Conservation (phyloP, 306 rosid genomes). For the Sicyos edulis region DNA sequence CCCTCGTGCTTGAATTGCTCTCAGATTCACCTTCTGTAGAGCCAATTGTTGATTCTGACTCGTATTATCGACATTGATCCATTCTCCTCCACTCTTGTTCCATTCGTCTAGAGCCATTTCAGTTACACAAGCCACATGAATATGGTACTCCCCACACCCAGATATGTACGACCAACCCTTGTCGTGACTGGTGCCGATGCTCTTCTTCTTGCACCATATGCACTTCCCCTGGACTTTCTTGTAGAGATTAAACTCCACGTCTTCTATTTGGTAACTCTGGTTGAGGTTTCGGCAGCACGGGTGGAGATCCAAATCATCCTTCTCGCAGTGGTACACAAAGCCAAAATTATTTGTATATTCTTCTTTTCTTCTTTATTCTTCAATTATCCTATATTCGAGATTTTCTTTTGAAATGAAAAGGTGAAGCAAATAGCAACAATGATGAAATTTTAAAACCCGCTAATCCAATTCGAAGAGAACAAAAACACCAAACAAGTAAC, state of each 20-base stretch:
- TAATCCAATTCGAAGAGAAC: too few species aligned
- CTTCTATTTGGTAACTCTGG: neutral
- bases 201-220: conserved; percentile 18
- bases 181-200: neutral
- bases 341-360: too few species aligned
- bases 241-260: conserved; percentile 6
- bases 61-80: neutral
- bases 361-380: too few species aligned
- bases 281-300: neutral
- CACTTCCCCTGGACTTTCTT: neutral
- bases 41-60: neutral
- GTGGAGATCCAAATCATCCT: neutral
- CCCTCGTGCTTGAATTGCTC: neutral
- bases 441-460: too few species aligned
- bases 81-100: neutral
- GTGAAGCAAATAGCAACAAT: too few species aligned
- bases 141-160: neutral
- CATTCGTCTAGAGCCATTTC: conserved; percentile 13
- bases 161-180: conserved; percentile 28
- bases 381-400: too few species aligned
- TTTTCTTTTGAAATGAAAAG: too few species aligned
- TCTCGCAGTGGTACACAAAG: conserved; percentile 4
- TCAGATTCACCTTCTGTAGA: conserved; percentile 19
- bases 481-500: too few species aligned
- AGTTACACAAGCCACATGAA: conserved; percentile 22